Evolutionary conservation across 805 yeast genomes (phyloP), one percentile per base, ranked within the genome.

Genomic region (Suhomyces vadensis): DNA sequence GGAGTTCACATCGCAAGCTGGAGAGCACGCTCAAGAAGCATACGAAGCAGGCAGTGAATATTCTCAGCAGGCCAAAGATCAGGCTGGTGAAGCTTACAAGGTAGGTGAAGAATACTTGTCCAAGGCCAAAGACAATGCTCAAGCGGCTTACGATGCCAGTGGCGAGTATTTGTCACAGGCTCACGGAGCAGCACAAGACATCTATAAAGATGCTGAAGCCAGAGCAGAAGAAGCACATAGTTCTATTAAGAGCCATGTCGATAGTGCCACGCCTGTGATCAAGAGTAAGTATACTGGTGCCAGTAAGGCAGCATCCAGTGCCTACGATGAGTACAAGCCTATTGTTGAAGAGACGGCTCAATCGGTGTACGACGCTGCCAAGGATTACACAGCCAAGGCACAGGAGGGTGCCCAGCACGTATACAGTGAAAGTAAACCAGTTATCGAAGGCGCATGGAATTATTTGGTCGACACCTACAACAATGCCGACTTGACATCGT

Each of bases 401-500:
- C 20, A 5, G 5, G 31, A 37, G 14, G 27, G 27, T 24, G 41
- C 41, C 13, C 42, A 39, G n/a, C 24, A 38, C 16, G 40, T 41
- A 2, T 38, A 45, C 21, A 44, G 42, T 29, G 44, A 43, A 26
- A 17, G 36, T 27, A 22, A 31, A 27, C 35, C 35, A 5, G 37
- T 31, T 0, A 14, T 23, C 11, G 36, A 23, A 23, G n/a, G 13
- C 17, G 39, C 37, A 5, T 46, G 46, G 45, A 31, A 67, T 13
- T 46, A 48, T 17, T 21, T 57, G 6, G 64, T 74, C 42, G 60
- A 67, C 21, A 55, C 66, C 7, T 75, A 77, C 75, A 63, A 76
- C 2, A 62, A 61, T 13, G 66, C 66, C 19, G 81, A 77, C 43
- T 56, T 77, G 44, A 61, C 50, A 36, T 48, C 63, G 11, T 77